Evolutionary conservation across 2,329 filamentous ascomycete species (phyloP).

Genomic region (Fusarium sp.): DNA sequence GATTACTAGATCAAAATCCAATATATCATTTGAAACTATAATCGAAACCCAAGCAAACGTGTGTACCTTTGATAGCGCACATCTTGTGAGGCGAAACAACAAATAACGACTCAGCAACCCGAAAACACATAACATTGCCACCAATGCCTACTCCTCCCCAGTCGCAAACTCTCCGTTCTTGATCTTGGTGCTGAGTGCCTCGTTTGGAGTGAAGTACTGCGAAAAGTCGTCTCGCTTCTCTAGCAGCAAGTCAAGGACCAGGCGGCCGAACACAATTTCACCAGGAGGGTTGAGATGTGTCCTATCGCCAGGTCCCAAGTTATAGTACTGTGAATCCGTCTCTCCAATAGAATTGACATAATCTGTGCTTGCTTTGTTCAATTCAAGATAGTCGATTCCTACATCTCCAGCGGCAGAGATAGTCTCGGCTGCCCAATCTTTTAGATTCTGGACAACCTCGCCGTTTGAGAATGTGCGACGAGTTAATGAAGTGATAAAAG

Average conservation of each 20-base stretch:
- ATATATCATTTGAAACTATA: too few species aligned
- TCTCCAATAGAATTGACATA: constrained; percentile 10
- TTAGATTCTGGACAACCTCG: constrained; percentile 8
- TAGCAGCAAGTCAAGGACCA: constrained; percentile 9
- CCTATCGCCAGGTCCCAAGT: constrained; percentile 6
- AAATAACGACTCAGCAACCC: too few species aligned
- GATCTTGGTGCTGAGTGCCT: constrained; percentile 18
- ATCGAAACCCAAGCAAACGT: too few species aligned
- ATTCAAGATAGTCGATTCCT: neutral
- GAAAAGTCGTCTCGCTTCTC: neutral
- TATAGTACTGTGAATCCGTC: constrained; percentile 1
- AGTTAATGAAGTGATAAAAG: constrained; percentile 9
- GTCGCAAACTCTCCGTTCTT: constrained; percentile 12
- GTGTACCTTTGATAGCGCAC: too few species aligned
- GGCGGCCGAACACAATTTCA: constrained; percentile 8
- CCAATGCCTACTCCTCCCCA: neutral
- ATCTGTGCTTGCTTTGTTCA: constrained; percentile 12
- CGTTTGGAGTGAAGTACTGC: neutral
- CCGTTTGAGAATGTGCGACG: constrained; percentile 5
- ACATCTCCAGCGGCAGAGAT: constrained; percentile 2
- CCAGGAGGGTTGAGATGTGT: constrained; percentile 12
- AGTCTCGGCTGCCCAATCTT: constrained; percentile 15
- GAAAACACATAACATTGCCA: too few species aligned
- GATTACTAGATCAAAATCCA: too few species aligned
- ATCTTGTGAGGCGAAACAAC: too few species aligned